Evolutionary conservation across 2,329 filamentous ascomycete species (phyloP), one percentile per base, ranked within the genome.

Genomic region (Hirsutella thompsonii): DNA sequence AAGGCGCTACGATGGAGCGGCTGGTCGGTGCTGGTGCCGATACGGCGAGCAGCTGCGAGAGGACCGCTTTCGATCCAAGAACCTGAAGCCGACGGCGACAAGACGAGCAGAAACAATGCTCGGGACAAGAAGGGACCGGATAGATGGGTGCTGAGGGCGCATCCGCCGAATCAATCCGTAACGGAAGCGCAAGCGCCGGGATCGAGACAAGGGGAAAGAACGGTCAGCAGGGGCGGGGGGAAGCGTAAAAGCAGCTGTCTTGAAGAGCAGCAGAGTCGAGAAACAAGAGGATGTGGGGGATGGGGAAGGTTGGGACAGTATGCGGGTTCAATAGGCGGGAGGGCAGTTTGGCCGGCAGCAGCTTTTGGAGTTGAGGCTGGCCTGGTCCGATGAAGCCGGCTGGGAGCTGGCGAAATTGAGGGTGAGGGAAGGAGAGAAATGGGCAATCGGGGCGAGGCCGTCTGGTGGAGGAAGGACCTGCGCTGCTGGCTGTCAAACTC

Each of bases 391-490:
- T 53, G 51, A 56, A 47, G 55, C 56, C 54, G 52, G 55, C 49
- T 50, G 47, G 48, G 44, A 50, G 51, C 47, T 47, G 49, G 51
- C 48, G 49, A 50, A 55, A 54, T 56, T 55, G 54, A 54, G 56
- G 58, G 42, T 39, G 36, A 39, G 33, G 52, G 47, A 44, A 57
- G 45, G n/a, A 49, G 49, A 47, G 44, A 50, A 51, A 55, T 50
- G 54, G 58, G 54, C 56, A 58, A 58, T 58, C 55, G 58, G 59
- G 54, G 53, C 53, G 58, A 61, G 56, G 55, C 55, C 47, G 51
- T 56, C 55, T 54, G 57, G 57, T 60, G 58, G 57, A 60, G 55
- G 55, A 61, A 60, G 53, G 55, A 61, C 57, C 55, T 62, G 55
- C 58, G 54, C 49, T 53, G 51, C 57, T 59, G 54, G 55, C 52